Evolutionary conservation across 1,284 basidiomycete genomes (phyloP).

Genomic region (Ceratobasidium theobromae): DNA sequence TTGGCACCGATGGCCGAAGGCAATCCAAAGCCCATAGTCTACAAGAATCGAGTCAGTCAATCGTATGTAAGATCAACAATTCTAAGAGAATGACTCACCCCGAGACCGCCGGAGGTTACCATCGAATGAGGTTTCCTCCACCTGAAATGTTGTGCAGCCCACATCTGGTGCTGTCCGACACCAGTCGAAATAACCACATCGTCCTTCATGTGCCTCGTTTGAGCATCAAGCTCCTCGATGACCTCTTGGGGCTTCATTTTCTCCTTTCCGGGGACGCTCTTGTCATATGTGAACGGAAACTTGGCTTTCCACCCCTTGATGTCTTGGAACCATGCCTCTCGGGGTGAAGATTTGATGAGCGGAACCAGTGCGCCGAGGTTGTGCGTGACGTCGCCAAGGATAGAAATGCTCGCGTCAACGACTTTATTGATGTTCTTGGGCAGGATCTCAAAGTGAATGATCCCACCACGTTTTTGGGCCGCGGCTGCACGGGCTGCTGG

Average conservation of each 20-base stretch:
- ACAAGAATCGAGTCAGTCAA: conserved; percentile 26
- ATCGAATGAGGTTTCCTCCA: conserved; percentile 87
- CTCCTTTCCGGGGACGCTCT: conserved; percentile 59
- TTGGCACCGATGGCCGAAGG: conserved; percentile 95
- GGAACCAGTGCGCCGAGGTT: conserved; percentile 84
- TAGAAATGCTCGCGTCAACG: conserved; percentile 89
- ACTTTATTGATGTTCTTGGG: conserved; percentile 99
- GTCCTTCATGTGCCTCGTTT: conserved; percentile 76
- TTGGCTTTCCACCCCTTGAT: conserved; percentile 83
- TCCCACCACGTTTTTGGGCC: conserved; percentile 83
- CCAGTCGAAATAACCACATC: conserved; percentile 90
- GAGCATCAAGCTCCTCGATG: conserved; percentile 84
- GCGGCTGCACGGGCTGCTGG: conserved; percentile 90
- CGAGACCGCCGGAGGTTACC: conserved; percentile 96
- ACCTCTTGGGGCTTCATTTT: conserved; percentile 97
- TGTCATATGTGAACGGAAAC: conserved; percentile 89
- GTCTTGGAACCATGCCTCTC: conserved; percentile 79
- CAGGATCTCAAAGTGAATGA: conserved; percentile 98
- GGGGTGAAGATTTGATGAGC: conserved; percentile 63
- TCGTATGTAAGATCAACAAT: not conserved
- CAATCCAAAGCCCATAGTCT: conserved; percentile 98
- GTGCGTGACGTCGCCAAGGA: conserved; percentile 89
- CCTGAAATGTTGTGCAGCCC: conserved; percentile 93
- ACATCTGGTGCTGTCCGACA: conserved; percentile 99
- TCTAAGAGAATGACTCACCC: conserved; percentile 54